Evolutionary conservation across 2,329 filamentous ascomycete species (phyloP), one percentile per base, ranked within the genome.

Genomic region (Emydomyces testavorans): DNA sequence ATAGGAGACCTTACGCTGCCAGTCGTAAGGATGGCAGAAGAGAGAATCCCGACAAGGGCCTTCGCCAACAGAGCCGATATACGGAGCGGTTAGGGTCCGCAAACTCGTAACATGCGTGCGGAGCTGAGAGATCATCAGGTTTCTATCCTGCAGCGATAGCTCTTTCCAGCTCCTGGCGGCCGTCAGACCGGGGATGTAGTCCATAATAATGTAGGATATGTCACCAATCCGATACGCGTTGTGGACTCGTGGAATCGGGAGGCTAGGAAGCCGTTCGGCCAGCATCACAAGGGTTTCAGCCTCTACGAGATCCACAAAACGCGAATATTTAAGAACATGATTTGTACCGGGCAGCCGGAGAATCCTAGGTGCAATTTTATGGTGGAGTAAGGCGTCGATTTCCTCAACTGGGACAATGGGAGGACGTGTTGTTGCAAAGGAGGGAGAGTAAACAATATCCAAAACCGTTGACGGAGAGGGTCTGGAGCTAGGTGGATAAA

Each of bases 271-370:
- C 21, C 11, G 52, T 48, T 6, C 54, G 53, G 45, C 56, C 53
- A 13, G 55, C 52, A 18, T 49, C 41, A 37, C 52, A 6, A 59
- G 49, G 21, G 57, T 54, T 48, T 58, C 50, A 6, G 57, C 52
- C 21, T 55, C 46, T 6, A 52, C 56, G 29, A 48, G 11, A 36
- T 56, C 53, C 26, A 51, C 44, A 21, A 51, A 49, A 31, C 43
- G 45, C 7, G 54, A 52, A 6, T 34, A 29, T 26, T 54, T 56
- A 21, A 52, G 53, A 16, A 54, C 57, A 50, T 56, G 56, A 39
- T 31, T 34, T 52, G 35, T 49, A 31, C n/a, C 47, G 29, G 10
- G 51, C 50, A 34, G 50, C 49, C 21, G 50, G 51, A 54, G 49
- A 54, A 21, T 50, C 46, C 32, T 34, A 37, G 21, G 47, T 23